Percentiles rank a stretch among this genome's conserved stretches.
phyloP scores from a whole-genome alignment of 23 red algal species.

The Agarophyton chilense region DNA sequence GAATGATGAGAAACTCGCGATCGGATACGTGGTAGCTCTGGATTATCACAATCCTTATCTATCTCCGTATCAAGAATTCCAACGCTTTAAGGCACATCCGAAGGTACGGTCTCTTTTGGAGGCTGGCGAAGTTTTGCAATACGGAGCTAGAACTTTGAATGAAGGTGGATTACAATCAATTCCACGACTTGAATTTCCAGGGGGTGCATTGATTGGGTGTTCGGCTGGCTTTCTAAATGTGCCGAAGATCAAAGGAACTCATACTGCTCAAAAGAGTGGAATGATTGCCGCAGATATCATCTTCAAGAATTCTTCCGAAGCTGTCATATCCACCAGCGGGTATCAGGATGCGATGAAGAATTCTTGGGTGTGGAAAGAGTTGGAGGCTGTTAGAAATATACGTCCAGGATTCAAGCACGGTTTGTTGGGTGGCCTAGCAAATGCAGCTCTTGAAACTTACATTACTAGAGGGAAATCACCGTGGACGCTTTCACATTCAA shows the following conservation, averaged over 20 bases:
- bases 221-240: slow-evolving; percentile 98
- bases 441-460: slow-evolving; percentile 92
- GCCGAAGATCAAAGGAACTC: slow-evolving; percentile 99
- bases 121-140: slow-evolving; percentile 87
- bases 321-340: slow-evolving; percentile 15
- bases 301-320: slow-evolving; percentile 48
- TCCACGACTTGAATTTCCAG: slow-evolving; percentile 88
- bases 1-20: slow-evolving; percentile 73
- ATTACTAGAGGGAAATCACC: slow-evolving; percentile 78
- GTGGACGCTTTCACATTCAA: slow-evolving; percentile 80
- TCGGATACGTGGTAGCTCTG: slow-evolving; percentile 89
- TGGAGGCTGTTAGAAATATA: slow-evolving; percentile 84
- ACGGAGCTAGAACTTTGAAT: slow-evolving; percentile 91
- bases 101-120: slow-evolving; percentile 68
- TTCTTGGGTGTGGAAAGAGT: slow-evolving; percentile 90
- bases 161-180: slow-evolving; percentile 92
- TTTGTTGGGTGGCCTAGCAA: slow-evolving; percentile 72
- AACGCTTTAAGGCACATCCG: slow-evolving; percentile 89
- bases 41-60: slow-evolving; percentile 94
- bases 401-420: slow-evolving; percentile 90
- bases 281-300: slow-evolving; percentile 93
- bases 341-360: slow-evolving; percentile 68
- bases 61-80: slow-evolving; percentile 87
- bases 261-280: slow-evolving; percentile 98
- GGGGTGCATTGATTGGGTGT: slow-evolving; percentile 93